Percentiles rank a stretch among this genome's conserved stretches.
Conservation (phyloP, 2,329 filamentous ascomycete species). For the Aspergillus calidoustus region DNA sequence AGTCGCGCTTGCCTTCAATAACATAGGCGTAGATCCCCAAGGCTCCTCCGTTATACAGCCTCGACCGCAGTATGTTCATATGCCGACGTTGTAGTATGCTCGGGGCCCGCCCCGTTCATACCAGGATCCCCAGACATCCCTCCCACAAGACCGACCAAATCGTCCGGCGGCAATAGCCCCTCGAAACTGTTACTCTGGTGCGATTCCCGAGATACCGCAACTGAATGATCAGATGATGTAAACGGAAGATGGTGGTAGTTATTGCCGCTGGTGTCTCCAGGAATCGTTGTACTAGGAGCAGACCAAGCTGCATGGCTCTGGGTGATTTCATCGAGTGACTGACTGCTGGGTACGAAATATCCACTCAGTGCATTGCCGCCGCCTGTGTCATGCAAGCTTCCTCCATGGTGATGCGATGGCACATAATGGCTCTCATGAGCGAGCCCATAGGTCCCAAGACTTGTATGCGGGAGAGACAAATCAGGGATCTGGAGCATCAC, state of each 20-base stretch:
- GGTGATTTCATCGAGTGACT: conserved; percentile 42
- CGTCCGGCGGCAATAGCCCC: conserved; percentile 38
- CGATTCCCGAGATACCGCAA: conserved; percentile 37
- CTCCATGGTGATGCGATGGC: conserved; percentile 35
- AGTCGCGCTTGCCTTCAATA: neutral
- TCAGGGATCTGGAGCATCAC: conserved; percentile 44
- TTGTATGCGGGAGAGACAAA: conserved; percentile 37
- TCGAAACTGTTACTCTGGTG: conserved; percentile 40
- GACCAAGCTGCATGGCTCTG: conserved; percentile 38
- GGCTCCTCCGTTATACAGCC: conserved; percentile 29
- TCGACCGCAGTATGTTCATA: conserved; percentile 41
- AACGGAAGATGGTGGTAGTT: conserved; percentile 42
- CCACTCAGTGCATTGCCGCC: conserved; percentile 38
- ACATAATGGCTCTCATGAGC: conserved; percentile 41
- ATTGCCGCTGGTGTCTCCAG: conserved; percentile 35
- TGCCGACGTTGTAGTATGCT: conserved; percentile 32
- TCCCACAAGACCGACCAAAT: conserved; percentile 45
- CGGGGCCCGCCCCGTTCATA: conserved; percentile 41
- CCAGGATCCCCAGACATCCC: conserved; percentile 37
- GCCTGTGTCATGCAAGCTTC: conserved; percentile 38
- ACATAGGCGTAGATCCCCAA: neutral
- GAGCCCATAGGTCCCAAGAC: conserved; percentile 36
- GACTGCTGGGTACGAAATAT: conserved; percentile 36
- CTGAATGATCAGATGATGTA: conserved; percentile 35
- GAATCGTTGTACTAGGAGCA: conserved; percentile 34